Percentiles rank a stretch among this genome's conserved stretches.
Conservation (phyloP, 2,329 filamentous ascomycete species). For the Fusarium proliferatum region DNA sequence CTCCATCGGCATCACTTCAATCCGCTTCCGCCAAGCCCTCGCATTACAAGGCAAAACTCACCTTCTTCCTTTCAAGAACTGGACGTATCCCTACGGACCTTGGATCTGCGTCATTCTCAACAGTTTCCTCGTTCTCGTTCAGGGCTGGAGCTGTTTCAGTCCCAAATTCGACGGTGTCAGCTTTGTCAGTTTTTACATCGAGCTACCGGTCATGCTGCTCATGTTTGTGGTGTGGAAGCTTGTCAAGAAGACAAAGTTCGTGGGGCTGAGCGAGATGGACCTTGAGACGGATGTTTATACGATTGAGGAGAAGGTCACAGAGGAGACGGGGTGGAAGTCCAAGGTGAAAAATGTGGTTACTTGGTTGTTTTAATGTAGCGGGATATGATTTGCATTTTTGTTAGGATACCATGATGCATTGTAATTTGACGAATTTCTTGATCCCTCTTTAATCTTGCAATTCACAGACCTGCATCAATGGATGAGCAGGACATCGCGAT, state of each 20-base stretch:
- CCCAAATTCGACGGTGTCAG: conserved; percentile 66
- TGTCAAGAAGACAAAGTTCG: conserved; percentile 70
- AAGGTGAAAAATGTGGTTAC: conserved; percentile 40
- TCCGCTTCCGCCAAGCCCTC: conserved; percentile 72
- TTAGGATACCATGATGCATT: not conserved
- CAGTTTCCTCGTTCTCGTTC: conserved; percentile 68
- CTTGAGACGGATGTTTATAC: conserved; percentile 69
- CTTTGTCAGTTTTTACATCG: conserved; percentile 73
- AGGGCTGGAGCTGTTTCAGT: conserved; percentile 73
- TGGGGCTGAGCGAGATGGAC: conserved; percentile 69
- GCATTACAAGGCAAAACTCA: conserved; percentile 69
- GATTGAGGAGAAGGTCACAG: conserved; percentile 51
- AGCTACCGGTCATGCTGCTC: conserved; percentile 69
- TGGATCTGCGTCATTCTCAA: conserved; percentile 68
- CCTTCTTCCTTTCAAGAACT: conserved; percentile 71
- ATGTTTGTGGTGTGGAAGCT: conserved; percentile 80
- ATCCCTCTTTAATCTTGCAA: fast-evolving
- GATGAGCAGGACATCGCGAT: not conserved
- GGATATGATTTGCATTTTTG: not conserved
- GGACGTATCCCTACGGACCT: conserved; percentile 73
- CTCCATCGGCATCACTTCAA: conserved; percentile 70
- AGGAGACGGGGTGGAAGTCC: conserved; percentile 60
- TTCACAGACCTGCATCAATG: not conserved
- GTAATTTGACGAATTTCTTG: not conserved
- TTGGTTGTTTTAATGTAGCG: conserved; percentile 51